phyloP scores from a whole-genome alignment of 2,329 filamentous ascomycete species.

The Alternaria incomplexa region DNA sequence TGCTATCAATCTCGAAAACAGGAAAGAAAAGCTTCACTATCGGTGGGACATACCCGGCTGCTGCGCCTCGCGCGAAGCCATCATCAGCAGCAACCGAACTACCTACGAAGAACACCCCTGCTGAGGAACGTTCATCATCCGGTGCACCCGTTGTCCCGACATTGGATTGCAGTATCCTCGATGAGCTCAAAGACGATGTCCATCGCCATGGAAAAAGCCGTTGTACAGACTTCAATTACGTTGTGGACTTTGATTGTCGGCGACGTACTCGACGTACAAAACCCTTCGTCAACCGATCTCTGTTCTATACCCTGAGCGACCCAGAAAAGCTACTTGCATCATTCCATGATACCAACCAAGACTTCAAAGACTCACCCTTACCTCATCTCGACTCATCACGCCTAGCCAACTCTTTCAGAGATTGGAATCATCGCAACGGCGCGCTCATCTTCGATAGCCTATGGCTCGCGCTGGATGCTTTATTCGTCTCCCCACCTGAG shows the following conservation, averaged over 20 bases:
- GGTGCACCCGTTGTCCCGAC: constrained; percentile 26
- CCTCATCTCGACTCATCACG: constrained; percentile 43
- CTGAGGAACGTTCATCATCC: not conserved
- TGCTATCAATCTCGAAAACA: constrained; percentile 22
- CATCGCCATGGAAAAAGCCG: constrained; percentile 19
- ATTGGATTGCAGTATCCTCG: constrained; percentile 37
- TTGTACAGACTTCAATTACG: constrained; percentile 16
- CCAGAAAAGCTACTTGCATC: constrained; percentile 42
- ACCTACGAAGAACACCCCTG: not conserved
- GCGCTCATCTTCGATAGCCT: constrained; percentile 48
- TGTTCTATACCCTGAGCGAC: constrained; percentile 44
- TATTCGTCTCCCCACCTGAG: constrained; percentile 46
- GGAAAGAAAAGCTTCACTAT: constrained; percentile 29
- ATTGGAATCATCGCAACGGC: constrained; percentile 43
- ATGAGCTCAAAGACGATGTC: constrained; percentile 36
- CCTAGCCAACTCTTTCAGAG: constrained; percentile 39
- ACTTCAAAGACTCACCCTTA: constrained; percentile 37
- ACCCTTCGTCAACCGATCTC: constrained; percentile 39
- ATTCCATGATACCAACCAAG: constrained; percentile 35
- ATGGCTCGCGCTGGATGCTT: constrained; percentile 36
- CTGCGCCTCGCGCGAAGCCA: not conserved
- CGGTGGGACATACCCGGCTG: constrained; percentile 2
- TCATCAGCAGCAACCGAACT: not conserved
- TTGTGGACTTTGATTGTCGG: constrained; percentile 27
- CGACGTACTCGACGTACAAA: constrained; percentile 18